These are phyloP conservation scores for Fragilariopsis cylindrus DNA, from an alignment of 108 stramenopile species.

Conservation along the genomic window DNA sequence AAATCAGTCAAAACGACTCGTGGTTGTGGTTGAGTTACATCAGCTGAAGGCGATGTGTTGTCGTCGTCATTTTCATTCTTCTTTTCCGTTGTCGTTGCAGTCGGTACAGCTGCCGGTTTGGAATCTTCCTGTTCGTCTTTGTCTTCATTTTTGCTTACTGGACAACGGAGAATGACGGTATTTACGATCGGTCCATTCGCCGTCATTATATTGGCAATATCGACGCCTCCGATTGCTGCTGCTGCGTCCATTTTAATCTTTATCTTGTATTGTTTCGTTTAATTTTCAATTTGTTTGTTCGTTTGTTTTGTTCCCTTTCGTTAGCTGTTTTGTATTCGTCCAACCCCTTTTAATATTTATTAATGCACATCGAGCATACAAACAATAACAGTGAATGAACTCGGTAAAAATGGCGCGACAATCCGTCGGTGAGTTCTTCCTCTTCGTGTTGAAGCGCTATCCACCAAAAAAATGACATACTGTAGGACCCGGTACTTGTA, in stretches of 20 bases:
- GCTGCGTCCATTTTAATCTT: not conserved
- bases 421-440: too few species aligned
- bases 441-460: too few species aligned
- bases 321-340: too few species aligned
- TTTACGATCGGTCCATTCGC: constrained; percentile 77
- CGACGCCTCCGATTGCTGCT: constrained; percentile 30
- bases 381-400: too few species aligned
- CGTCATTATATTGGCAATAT: constrained; percentile 67
- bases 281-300: too few species aligned
- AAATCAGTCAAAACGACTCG: constrained; percentile 40
- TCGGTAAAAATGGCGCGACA: too few species aligned
- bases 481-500: too few species aligned
- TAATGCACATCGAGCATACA: too few species aligned
- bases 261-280: not conserved
- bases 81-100: not conserved
- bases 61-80: constrained; percentile 2
- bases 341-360: too few species aligned
- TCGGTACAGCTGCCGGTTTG: not conserved
- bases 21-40: not conserved
- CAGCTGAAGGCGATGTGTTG: not conserved
- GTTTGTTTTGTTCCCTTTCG: too few species aligned
- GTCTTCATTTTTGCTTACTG: constrained; percentile 14
- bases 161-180: constrained; percentile 58
- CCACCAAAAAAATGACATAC: too few species aligned
- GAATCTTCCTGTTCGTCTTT: constrained; percentile 24